Conservation (phyloP, 768 basidiomycete genomes). For the Psilocybe azurescens region DNA sequence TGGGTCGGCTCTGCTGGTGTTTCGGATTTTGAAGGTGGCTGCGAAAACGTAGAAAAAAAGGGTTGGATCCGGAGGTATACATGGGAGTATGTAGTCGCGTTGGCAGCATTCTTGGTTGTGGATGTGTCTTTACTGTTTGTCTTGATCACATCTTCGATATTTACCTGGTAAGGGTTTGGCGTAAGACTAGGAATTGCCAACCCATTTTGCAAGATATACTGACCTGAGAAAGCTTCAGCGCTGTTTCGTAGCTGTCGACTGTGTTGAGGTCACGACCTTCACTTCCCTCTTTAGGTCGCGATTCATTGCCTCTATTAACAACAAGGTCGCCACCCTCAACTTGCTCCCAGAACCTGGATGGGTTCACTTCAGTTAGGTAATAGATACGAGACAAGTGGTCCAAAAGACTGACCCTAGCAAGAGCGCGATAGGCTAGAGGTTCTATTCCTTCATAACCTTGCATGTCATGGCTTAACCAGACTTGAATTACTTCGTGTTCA, state of each 20-base stretch:
- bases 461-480: slow-evolving; percentile 97
- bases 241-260: slow-evolving; percentile 85
- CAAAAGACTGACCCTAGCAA: slow-evolving; percentile 66
- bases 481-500: slow-evolving; percentile 96
- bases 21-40: slow-evolving; percentile 39
- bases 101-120: slow-evolving; percentile 38
- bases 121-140: slow-evolving; percentile 47
- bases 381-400: neutral
- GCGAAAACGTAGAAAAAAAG: slow-evolving; percentile 62
- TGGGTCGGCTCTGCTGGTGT: slow-evolving; percentile 39
- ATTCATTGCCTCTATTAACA: slow-evolving; percentile 83
- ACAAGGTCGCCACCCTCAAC: slow-evolving; percentile 91
- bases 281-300: slow-evolving; percentile 65
- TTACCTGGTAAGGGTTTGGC: slow-evolving; percentile 53
- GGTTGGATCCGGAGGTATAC: slow-evolving; percentile 96
- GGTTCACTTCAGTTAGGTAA: slow-evolving; percentile 5
- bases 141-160: slow-evolving; percentile 78
- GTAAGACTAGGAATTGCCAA: neutral
- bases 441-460: slow-evolving; percentile 95
- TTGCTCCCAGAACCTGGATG: slow-evolving; percentile 87
- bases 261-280: slow-evolving; percentile 73
- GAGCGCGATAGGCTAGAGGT: slow-evolving; percentile 87
- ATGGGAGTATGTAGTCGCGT: slow-evolving; percentile 80
- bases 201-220: slow-evolving; percentile 13
- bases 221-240: slow-evolving; percentile 85